Percentiles rank a stretch among this genome's conserved stretches.
Conservation (phyloP, 2,329 filamentous ascomycete species). For the Conoideocrella luteorostrata region DNA sequence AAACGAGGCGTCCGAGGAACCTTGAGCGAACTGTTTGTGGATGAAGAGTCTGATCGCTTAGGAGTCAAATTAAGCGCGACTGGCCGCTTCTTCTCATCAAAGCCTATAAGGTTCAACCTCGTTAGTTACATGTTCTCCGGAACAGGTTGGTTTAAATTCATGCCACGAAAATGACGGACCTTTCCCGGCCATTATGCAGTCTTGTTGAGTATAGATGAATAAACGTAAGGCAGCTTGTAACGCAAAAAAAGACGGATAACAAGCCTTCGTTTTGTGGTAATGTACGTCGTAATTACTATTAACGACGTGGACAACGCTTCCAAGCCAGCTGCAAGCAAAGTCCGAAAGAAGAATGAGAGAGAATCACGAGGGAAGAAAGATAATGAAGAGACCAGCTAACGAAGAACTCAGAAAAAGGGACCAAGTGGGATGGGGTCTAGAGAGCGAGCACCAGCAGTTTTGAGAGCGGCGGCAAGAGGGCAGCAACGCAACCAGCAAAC, state of each 20-base stretch:
- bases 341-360: constrained; percentile 24
- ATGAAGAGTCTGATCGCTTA: constrained; percentile 43
- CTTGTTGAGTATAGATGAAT: constrained; percentile 9
- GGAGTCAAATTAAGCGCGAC: constrained; percentile 48
- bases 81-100: constrained; percentile 52
- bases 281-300: constrained; percentile 4
- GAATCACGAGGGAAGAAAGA: constrained; percentile 27
- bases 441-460: constrained; percentile 44
- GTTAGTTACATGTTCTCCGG: constrained; percentile 12
- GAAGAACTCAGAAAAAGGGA: constrained; percentile 30
- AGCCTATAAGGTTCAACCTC: constrained; percentile 15
- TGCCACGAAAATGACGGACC: constrained; percentile 26
- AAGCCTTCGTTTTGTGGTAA: constrained; percentile 3
- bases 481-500: constrained; percentile 16
- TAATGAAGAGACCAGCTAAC: constrained; percentile 51
- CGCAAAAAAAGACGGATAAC: constrained; percentile 6
- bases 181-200: constrained; percentile 31
- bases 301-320: constrained; percentile 10
- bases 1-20: constrained; percentile 70
- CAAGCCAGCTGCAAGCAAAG: constrained; percentile 14
- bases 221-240: constrained; percentile 2
- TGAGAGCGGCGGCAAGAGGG: constrained; percentile 32
- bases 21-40: constrained; percentile 53
- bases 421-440: constrained; percentile 24
- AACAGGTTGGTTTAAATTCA: not conserved